phyloP scores from a whole-genome alignment of 208 protist species.

The Strigomonas culicis region DNA sequence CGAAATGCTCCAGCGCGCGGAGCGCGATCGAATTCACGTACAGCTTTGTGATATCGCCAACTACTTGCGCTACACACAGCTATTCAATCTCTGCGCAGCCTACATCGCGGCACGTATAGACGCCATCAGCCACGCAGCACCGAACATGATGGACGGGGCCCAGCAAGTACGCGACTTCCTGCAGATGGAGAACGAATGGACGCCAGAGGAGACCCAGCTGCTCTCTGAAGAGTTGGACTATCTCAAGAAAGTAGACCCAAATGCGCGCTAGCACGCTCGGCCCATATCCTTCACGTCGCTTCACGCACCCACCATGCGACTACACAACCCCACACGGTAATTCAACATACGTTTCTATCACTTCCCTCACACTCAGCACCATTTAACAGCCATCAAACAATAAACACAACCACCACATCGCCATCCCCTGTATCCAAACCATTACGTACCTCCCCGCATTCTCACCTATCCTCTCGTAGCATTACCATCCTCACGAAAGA shows the following conservation, averaged over 20 bases:
- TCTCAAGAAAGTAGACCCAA: slow-evolving; percentile 48
- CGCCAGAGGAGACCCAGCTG: slow-evolving; percentile 55
- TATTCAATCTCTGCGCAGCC: slow-evolving; percentile 45
- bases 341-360: not conserved
- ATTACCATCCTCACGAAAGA: too few relatives aligned
- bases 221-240: slow-evolving; percentile 70
- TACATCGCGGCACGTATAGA: slow-evolving; percentile 57
- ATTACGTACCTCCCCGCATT: not conserved
- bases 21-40: slow-evolving; percentile 32
- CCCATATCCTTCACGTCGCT: too few relatives aligned
- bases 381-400: not conserved
- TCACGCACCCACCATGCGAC: too few relatives aligned
- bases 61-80: slow-evolving; percentile 38
- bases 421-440: not conserved
- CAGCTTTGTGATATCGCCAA: slow-evolving; percentile 44
- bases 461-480: too few relatives aligned
- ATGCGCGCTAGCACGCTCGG: slow-evolving; percentile 33
- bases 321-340: slow-evolving; percentile 1
- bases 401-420: not conserved
- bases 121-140: slow-evolving; percentile 45
- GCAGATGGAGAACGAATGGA: slow-evolving; percentile 76
- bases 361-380: not conserved
- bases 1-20: slow-evolving; percentile 33
- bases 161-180: slow-evolving; percentile 48
- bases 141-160: slow-evolving; percentile 70